Evolutionary conservation across 495 filamentous ascomycete genomes (phyloP), one percentile per base, ranked within the genome.

Genomic region (Tuber umbilicatum): DNA sequence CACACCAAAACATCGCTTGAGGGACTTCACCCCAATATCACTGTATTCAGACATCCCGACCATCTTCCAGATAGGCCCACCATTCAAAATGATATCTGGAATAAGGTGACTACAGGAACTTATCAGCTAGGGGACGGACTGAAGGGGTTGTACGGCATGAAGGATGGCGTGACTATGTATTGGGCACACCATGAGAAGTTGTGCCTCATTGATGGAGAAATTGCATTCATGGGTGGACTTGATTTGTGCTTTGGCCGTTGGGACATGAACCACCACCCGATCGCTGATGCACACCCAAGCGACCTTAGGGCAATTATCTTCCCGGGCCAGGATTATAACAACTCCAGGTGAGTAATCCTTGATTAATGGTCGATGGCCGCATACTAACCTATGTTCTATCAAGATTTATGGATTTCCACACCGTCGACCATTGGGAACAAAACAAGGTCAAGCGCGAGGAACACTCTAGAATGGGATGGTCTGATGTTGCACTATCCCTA

Each of bases 121-220:
- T 85, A 86, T 68, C 79, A 83, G 41, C 83, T 89, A 27, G 81
- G 78, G 10, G 81, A 82, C 70, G 74, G 79, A 2, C 12, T 82
- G 27, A 82, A 80, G 64, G 78, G 81, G 31, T 64, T 98, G 2
- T 98, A 97, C 79, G 94, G 94, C 68, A 88, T 88, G 72, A 87
- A 89, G 69, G 92, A 94, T 41, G 93, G 91, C 73, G 88, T 91
- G 7, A 91, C 97, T 31, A 84, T 98, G 6, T 98, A 93, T 83
- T 98, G 94, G 94, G 94, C 94, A 0, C 94, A 98, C 77, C 94
- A 97, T 75, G 94, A 98, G 83, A 98, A 98, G 84, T 86, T 98
- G 10, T 94, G 91, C 76, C 78, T 97, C 16, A 84, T 98, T 45
- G 94, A 98, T 82, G 78, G 81, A 39, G 72, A 80, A 55, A 87